Evolutionary conservation across 768 basidiomycete genomes (phyloP).

Genomic region (Termitomyces sp.): DNA sequence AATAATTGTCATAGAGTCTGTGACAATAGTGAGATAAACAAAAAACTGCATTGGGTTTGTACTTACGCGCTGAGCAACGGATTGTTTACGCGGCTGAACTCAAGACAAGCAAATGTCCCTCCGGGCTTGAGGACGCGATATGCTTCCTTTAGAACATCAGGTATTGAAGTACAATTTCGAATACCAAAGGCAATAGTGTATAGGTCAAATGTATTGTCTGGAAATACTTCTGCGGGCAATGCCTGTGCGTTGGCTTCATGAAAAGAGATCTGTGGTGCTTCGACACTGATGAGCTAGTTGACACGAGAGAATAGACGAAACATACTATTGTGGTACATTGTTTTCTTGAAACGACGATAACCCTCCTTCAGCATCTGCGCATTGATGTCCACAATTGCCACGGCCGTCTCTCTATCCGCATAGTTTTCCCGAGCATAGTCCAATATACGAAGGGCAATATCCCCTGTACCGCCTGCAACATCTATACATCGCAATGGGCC

Average conservation of each 20-base stretch:
- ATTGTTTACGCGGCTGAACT: conserved; percentile 91
- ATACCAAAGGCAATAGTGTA: conserved; percentile 99
- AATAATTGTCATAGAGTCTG: conserved; percentile 92
- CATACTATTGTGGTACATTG: conserved; percentile 97
- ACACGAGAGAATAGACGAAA: conserved; percentile 3
- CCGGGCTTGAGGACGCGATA: conserved; percentile 94
- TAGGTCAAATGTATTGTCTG: conserved; percentile 82
- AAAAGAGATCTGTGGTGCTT: conserved; percentile 91
- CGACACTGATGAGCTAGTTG: conserved; percentile 2
- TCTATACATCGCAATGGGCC: conserved; percentile 83
- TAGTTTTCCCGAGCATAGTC: conserved; percentile 87
- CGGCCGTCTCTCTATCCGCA: conserved; percentile 83
- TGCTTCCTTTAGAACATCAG: conserved; percentile 83
- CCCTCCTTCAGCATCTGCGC: conserved; percentile 94
- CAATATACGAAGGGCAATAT: conserved; percentile 91
- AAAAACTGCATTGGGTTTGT: not conserved
- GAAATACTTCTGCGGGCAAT: conserved; percentile 61
- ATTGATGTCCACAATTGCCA: conserved; percentile 93
- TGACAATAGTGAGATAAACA: conserved; percentile 2
- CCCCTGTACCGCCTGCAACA: conserved; percentile 96
- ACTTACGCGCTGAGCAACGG: conserved; percentile 82
- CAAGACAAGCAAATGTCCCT: conserved; percentile 91
- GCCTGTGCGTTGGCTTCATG: conserved; percentile 90
- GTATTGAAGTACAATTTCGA: conserved; percentile 92
- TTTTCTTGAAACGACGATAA: conserved; percentile 84